A percentile compares a stretch with the other conserved stretches of the same genome.
phyloP scores from a whole-genome alignment of 108 stramenopile genomes.

The Chaetoceros tenuissimus region DNA sequence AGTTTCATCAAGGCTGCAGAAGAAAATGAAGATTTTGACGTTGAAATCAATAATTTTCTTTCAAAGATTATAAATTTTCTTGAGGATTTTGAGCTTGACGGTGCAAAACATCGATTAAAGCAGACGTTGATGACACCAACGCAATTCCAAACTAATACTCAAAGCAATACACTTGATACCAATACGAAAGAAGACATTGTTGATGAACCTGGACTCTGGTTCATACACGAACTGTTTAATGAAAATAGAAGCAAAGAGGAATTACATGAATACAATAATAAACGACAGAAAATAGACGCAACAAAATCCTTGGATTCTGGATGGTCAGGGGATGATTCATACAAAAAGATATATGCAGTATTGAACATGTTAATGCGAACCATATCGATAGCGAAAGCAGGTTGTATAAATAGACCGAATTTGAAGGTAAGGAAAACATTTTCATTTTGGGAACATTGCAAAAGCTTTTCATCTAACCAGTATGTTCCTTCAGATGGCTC shows the following conservation, averaged over 20 bases:
- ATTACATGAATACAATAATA: background rate
- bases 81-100: conserved; percentile 34
- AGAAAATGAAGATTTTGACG: conserved; percentile 73
- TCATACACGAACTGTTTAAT: conserved; percentile 48
- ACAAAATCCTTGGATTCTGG: background rate
- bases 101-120: conserved; percentile 4
- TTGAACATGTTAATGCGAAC: conserved; percentile 48
- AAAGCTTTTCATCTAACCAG: background rate
- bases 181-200: background rate
- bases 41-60: conserved; percentile 63
- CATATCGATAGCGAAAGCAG: conserved; percentile 50
- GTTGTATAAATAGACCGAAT: conserved; percentile 56
- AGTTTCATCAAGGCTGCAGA: conserved; percentile 74
- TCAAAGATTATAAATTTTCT: conserved; percentile 52
- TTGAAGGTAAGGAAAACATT: too few species aligned
- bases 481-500: conserved; percentile 24
- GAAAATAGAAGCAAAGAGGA: conserved; percentile 12
- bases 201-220: conserved; percentile 29
- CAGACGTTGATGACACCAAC: background rate
- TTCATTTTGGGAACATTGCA: background rate
- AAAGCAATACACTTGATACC: background rate
- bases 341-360: conserved; percentile 29
- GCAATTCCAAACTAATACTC: background rate
- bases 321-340: conserved; percentile 1
- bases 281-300: background rate